Evolutionary conservation across 306 rosid species (phyloP), one percentile per base, ranked within the genome.

Genomic region (Castanopsis chinensis): DNA sequence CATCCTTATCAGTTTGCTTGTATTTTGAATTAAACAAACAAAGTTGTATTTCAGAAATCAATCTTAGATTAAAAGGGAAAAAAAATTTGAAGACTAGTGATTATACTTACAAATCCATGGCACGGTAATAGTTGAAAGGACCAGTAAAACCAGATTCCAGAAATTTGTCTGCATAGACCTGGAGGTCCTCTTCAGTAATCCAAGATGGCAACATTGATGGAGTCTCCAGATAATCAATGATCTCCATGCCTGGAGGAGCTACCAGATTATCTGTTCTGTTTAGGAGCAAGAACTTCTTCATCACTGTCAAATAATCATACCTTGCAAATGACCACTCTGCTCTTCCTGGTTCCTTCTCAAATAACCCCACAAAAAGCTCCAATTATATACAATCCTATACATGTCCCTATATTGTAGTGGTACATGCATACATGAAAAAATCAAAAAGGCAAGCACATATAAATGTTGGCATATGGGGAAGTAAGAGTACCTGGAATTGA

Each of bases 71-170:
- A 11, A 21, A 23, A 15, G 33, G 30, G 25, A 21, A 52, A 19
- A 65, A 53, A 35, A 35, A 1, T 21, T 12, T 45, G 13, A 52
- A 20, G 30, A 43, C 37, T n/a, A 20, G 2, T 61, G 58, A 33
- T 69, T 77, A 63, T 37, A 87, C 91, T 89, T 60, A 94, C 97
- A 87, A 57, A 83, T 91, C 91, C 89, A 88, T 81, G 52, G 96
- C 90, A 12, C 94, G 91, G 75, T 85, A 93, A 75, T 90, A 88
- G 84, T 93, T 94, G 79, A 94, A 82, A 27, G 96, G 87, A 51
- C 97, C 92, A 12, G 93, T 87, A 83, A 93, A 93, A 76, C 98
- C 93, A 54, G 95, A 88, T 79, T 91, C 97, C 76, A 86, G 91
- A 57, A 87, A 91, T 57, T 87, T 88, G 64, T 93, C 97, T 9